These are phyloP conservation scores for Candida mesenterica DNA, from an alignment of 1,139 yeast genomes.

Conservation along the genomic window DNA sequence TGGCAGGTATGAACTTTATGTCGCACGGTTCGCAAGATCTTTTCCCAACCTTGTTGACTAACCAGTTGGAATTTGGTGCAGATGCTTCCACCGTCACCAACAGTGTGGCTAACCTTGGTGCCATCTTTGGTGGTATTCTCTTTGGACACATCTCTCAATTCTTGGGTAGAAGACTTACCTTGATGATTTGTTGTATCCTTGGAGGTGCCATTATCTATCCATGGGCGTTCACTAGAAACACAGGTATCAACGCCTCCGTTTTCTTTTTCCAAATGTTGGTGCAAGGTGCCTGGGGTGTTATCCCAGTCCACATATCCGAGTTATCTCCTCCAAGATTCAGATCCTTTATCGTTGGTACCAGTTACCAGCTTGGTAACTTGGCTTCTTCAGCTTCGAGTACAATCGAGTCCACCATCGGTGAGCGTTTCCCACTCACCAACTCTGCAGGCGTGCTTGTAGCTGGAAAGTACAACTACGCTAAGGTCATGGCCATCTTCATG, in stretches of 20 bases:
- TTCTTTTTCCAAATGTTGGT: slow-evolving; percentile 29
- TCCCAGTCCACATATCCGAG: slow-evolving; percentile 36
- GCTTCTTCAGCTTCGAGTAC: slow-evolving; percentile 37
- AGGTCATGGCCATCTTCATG: slow-evolving; percentile 39
- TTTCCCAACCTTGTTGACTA: slow-evolving; percentile 46
- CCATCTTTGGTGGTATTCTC: slow-evolving; percentile 46
- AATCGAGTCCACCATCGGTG: slow-evolving; percentile 36
- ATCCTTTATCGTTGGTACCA: slow-evolving; percentile 36
- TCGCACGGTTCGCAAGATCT: slow-evolving; percentile 58
- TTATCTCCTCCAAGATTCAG: slow-evolving; percentile 37
- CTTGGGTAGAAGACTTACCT: slow-evolving; percentile 47
- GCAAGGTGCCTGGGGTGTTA: slow-evolving; percentile 42
- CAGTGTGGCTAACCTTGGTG: slow-evolving; percentile 50
- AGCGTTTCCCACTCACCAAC: slow-evolving; percentile 22
- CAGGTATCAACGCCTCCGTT: slow-evolving; percentile 24
- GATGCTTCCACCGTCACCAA: slow-evolving; percentile 44
- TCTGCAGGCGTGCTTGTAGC: background rate
- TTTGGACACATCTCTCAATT: slow-evolving; percentile 21
- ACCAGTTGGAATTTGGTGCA: slow-evolving; percentile 34
- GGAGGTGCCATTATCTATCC: slow-evolving; percentile 39
- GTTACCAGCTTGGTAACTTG: slow-evolving; percentile 41
- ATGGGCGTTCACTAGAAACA: slow-evolving; percentile 20
- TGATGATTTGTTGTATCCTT: slow-evolving; percentile 30
- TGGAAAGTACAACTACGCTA: slow-evolving; percentile 29
- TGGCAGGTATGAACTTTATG: slow-evolving; percentile 52